Evolutionary conservation across 139 green algal genomes (phyloP), one percentile per base, ranked within the genome.

Genomic region (Asterochloris erici): DNA sequence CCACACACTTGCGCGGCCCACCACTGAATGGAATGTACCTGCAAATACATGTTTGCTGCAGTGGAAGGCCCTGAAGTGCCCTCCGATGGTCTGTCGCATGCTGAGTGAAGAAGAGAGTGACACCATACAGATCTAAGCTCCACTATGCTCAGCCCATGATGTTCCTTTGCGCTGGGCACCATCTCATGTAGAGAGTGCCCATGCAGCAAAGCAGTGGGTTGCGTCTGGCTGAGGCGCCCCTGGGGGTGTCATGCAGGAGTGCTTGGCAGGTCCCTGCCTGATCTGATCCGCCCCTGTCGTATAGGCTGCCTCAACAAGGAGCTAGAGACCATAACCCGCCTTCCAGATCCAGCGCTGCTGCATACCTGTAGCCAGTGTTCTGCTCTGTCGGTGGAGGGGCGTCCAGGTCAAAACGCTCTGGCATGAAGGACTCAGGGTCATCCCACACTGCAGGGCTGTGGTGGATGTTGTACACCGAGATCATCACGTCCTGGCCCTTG

Each of bases 401-500:
- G 64, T 99, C 94, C 60, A 99, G 89, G 0, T 91, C 89, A 83
- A 99, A 99, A 12, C 97, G 90, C 91, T 98, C 94, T 0, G 97
- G 97, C 24, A 91, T 77, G 87, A 99, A 99, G 10, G 88, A 90
- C 60, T 98, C 88, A 0, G 96, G 89, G 27, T 91, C 74, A 16
- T 97, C 95, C 92, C 93, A 95, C 27, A 95, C 93, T 47, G 82
- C 82, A 73, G 86, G 91, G 14, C 87, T 94, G 86, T 93, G 94
- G 86, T 99, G 97, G 64, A 99, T 95, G 91, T 99, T 99, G 91
- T 99, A 99, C 2, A 99, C 91, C 69, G 80, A 90, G 81, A 99
- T 97, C 92, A 99, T 97, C 16, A 99, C 90, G 85, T 99, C 97
- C 87, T 99, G 97, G 0, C 91, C 91, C 73, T 84, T 81, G 0